Evolutionary conservation across 139 green algal species (phyloP), one percentile per base, ranked within the genome.

Genomic region (Coccomyxa sp.): DNA sequence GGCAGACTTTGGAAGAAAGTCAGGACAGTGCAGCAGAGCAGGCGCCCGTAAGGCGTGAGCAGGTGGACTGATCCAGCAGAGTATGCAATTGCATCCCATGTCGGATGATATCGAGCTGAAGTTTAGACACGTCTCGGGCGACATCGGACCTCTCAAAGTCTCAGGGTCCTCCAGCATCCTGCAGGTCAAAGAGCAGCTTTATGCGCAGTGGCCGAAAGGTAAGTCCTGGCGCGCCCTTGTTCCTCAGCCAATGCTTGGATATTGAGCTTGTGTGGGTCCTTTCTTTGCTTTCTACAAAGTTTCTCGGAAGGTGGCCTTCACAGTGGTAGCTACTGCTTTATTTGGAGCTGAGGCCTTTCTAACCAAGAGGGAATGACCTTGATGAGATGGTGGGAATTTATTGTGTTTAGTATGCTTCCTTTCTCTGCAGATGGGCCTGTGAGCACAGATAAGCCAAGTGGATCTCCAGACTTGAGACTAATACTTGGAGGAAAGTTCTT

Each of bases 401-500:
- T n/a, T n/a, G n/a, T n/a, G n/a, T n/a, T n/a, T n/a, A n/a, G n/a
- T n/a, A n/a, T n/a, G n/a, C n/a, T n/a, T n/a, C n/a, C n/a, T n/a
- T n/a, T n/a, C n/a, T n/a, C n/a, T n/a, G 39, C 70, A 78, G 71
- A 86, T 73, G 86, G 81, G 2, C 55, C 78, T 10, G 50, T 83
- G 64, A 50, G 79, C 24, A 76, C 80, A 36, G 83, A 88, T 24
- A 71, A 78, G 4, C 84, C 84, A 4, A 34, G 27, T 1, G 72
- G 73, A 16, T 12, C 73, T 0, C 38, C 50, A 18, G 82, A 90
- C 36, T 76, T 90, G 54, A 88, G 82, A 73, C 73, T 89, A 8
- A 89, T 89, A 10, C 50, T 86, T 0, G 78, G 50, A n/a, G 86
- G 86, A 4, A 90, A 90, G 40, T 90, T 84, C 22, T 37, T 88